phyloP scores from a whole-genome alignment of 2,329 filamentous ascomycete genomes.

The Sporothrix protearum region DNA sequence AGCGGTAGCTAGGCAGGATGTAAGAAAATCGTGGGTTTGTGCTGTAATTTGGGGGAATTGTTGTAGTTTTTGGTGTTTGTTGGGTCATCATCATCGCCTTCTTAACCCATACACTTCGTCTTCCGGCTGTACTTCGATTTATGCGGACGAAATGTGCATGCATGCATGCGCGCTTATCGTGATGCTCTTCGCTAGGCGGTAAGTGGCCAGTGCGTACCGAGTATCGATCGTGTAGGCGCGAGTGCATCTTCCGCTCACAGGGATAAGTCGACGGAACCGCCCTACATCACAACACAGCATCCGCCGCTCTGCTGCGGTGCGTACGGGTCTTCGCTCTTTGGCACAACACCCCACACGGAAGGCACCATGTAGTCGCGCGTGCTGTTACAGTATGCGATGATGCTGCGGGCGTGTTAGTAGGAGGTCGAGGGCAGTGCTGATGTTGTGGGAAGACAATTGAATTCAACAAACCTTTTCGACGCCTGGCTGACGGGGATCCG shows the following conservation, averaged over 20 bases:
- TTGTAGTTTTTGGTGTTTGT: conserved; percentile 5
- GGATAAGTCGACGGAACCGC: not conserved
- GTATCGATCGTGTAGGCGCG: not conserved
- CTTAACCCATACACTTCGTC: conserved; percentile 2
- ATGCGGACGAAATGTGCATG: not conserved
- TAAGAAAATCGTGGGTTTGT: conserved; percentile 16
- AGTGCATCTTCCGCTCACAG: not conserved
- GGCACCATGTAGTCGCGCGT: conserved; percentile 99
- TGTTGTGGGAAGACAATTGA: not conserved
- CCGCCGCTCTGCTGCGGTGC: conserved; percentile 88
- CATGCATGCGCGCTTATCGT: not conserved
- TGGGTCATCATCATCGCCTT: conserved; percentile 19
- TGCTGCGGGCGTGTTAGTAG: conserved; percentile 50
- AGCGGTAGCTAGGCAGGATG: not conserved
- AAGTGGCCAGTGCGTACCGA: not conserved
- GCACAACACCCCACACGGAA: conserved; percentile 90
- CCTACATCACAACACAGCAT: conserved; percentile 92
- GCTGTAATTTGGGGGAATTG: conserved; percentile 2
- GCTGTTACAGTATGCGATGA: conserved; percentile 97
- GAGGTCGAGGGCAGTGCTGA: not conserved
- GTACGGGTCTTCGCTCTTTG: conserved; percentile 97
- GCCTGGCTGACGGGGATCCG: conserved; percentile 95
- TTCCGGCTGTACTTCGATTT: not conserved
- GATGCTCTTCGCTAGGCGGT: not conserved
- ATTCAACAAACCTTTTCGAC: conserved; percentile 64